Base-by-base conservation (phyloP, 2,329 filamentous ascomycete genomes). In the Emericellopsis atlantica region DNA sequence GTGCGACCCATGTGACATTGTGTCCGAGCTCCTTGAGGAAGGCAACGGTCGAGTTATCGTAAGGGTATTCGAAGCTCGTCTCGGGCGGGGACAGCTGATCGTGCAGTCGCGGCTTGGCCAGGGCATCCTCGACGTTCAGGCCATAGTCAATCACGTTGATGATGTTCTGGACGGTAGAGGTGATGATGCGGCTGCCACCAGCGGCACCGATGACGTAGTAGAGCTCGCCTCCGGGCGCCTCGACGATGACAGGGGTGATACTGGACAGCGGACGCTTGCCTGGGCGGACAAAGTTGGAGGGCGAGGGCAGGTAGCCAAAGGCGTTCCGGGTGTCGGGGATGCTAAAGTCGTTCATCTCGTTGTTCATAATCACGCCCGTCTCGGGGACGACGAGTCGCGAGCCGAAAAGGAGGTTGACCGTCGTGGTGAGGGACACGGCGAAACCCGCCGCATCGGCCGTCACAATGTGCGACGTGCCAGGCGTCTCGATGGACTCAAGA, bases 171-270 rank as follows among this genome's bases (percentile, higher is more conserved):
- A 88, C 71, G 0, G 82, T 90, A 0, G 84, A 66, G 0, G 86
- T 93, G 51, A 87, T 90, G 57, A 95, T 95, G 4, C 85, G 72
- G 34, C 80, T 86, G 0, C 89, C 89, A 1, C 89, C 89, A 0
- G 88, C 87, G 0, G 85, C 77, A 4, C 87, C 87, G 0, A 84
- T 76, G 15, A 81, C 69, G 44, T 89, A 74, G 54, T 81, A 85
- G 0, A 94, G 66, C 2, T 67, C 71, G 0, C 79, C 75, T 43
- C 88, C 78, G 1, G 74, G 61, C 23, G 76, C 69, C 51, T 89
- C 84, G 42, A 82, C 81, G 34, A 95, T 93, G 24, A 78, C 71
- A 0, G 85, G 84, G 0, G 80, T 75, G 46, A 90, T 89, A 39
- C 80, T 86, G 0, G 81, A 87, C 5, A 93, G 65, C 0, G 87